Evolutionary conservation across 2,329 filamentous ascomycete genomes (phyloP).

Genomic region (Beauveria sp.): DNA sequence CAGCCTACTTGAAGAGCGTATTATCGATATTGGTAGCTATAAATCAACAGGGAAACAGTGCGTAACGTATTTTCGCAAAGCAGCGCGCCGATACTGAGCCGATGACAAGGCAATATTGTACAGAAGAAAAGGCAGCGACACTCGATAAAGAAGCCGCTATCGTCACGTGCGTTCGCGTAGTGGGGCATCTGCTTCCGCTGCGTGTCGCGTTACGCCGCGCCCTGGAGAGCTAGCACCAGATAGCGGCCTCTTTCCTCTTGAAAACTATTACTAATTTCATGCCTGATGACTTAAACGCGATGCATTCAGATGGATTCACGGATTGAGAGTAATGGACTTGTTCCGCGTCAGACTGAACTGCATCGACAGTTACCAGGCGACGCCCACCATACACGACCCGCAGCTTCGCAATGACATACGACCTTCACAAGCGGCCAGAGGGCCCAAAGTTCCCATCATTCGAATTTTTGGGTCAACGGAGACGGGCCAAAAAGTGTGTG

Average conservation of each 20-base stretch:
- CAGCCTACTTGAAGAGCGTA: background rate
- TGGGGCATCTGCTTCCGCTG: background rate
- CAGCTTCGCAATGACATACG: conserved; percentile 60
- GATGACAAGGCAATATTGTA: background rate
- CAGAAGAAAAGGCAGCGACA: conserved; percentile 1
- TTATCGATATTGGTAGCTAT: background rate
- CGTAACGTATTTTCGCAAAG: background rate
- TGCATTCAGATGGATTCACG: conserved; percentile 15
- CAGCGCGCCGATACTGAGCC: background rate
- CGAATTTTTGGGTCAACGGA: conserved; percentile 89
- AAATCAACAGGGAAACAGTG: background rate
- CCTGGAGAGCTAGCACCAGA: background rate
- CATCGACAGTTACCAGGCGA: conserved; percentile 87
- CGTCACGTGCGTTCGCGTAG: conserved; percentile 24
- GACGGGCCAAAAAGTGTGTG: conserved; percentile 91
- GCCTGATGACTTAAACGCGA: background rate
- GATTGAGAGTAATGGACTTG: conserved; percentile 41
- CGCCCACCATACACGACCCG: conserved; percentile 74
- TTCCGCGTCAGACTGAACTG: conserved; percentile 93
- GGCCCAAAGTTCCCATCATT: conserved; percentile 75
- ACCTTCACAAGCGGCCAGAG: conserved; percentile 50
- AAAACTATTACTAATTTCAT: background rate
- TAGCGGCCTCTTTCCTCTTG: background rate
- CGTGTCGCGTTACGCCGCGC: conserved; percentile 5
- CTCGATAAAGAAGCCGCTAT: conserved; percentile 11